Conservation (phyloP, 129 eudicot genomes). For the Flaveria ramosissima region DNA sequence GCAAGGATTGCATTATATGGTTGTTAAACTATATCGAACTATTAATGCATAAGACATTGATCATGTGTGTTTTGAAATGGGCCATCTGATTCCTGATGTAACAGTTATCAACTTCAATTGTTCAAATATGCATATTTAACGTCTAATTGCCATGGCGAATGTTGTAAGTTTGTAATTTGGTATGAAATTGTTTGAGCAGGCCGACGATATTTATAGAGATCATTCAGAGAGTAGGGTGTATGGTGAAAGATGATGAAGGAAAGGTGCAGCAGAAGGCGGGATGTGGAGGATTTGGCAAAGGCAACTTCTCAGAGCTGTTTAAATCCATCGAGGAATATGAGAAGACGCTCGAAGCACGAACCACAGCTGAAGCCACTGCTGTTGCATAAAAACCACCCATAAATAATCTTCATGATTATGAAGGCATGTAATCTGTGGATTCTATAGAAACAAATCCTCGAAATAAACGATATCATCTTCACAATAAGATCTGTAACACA, state of each 20-base stretch:
- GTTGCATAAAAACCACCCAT: conserved; percentile 11
- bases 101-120: too few relatives aligned
- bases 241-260: conserved; percentile 76
- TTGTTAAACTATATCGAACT: not conserved
- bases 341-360: conserved; percentile 76
- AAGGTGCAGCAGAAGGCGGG: conserved; percentile 82
- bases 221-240: conserved; percentile 93
- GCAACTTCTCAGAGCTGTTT: conserved; percentile 92
- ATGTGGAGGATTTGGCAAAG: conserved; percentile 98
- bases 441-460: conserved; percentile 21
- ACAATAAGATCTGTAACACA: not conserved
- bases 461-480: conserved; percentile 7
- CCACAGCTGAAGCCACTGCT: conserved; percentile 6
- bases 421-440: conserved; percentile 21
- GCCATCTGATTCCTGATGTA: too few relatives aligned
- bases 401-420: conserved; percentile 1
- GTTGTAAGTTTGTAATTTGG: not conserved
- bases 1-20: not conserved
- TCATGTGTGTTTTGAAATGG: too few relatives aligned
- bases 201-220: conserved; percentile 94
- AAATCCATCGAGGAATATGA: conserved; percentile 94
- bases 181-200: conserved; percentile 46
- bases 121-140: too few relatives aligned
- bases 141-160: not conserved
- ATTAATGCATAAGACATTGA: not conserved